Conservation (phyloP, 441 rosid genomes). For the Erysimum pusillum region DNA sequence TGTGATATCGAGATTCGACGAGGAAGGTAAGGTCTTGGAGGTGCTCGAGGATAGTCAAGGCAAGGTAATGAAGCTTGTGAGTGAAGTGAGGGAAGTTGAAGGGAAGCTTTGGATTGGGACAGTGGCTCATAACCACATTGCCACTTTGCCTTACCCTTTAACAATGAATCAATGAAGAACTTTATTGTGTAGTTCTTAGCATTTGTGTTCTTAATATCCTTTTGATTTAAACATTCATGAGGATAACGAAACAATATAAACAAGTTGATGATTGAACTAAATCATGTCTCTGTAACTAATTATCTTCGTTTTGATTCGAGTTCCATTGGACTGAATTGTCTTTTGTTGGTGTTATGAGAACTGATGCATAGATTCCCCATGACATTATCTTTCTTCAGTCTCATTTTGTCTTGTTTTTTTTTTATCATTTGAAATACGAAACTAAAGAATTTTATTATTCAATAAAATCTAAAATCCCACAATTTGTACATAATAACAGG, state of each 20-base stretch:
- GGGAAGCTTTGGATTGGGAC: slow-evolving; percentile 98
- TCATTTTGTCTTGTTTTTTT: background rate
- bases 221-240: slow-evolving; percentile 14
- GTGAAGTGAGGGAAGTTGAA: slow-evolving; percentile 85
- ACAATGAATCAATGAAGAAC: slow-evolving; percentile 13
- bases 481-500: slow-evolving; percentile 5
- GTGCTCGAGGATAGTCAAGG: slow-evolving; percentile 93
- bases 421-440: background rate
- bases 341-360: slow-evolving; percentile 22
- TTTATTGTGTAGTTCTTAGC: slow-evolving; percentile 31
- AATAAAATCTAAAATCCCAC: slow-evolving; percentile 11
- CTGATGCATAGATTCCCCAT: slow-evolving; percentile 6
- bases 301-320: slow-evolving; percentile 25
- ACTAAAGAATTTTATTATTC: background rate
- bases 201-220: slow-evolving; percentile 15
- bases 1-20: slow-evolving; percentile 65
- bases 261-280: slow-evolving; percentile 19
- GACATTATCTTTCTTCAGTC: background rate
- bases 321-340: background rate
- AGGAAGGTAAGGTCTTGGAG: slow-evolving; percentile 73
- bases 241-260: slow-evolving; percentile 1
- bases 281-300: slow-evolving; percentile 32
- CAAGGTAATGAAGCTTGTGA: slow-evolving; percentile 84
- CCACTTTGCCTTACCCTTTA: slow-evolving; percentile 76
- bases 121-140: slow-evolving; percentile 96